A percentile compares a stretch with the other conserved stretches of the same genome.
Evolutionary conservation across 805 yeast genomes (phyloP).

Genomic region (Yamadazyma akitaensis): DNA sequence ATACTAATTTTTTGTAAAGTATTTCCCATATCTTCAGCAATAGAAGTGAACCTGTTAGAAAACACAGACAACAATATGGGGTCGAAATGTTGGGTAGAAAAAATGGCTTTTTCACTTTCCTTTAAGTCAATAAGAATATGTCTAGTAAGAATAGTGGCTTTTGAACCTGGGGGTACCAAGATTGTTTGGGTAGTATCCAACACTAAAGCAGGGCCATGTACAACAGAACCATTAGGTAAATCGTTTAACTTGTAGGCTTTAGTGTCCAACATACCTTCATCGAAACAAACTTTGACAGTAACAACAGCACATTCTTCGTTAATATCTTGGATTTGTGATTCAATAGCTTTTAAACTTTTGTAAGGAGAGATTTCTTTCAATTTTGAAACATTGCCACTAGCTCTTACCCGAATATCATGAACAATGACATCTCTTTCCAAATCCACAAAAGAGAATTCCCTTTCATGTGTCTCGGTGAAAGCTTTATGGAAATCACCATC

Average conservation of each 20-base stretch:
- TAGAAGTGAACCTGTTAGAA: conserved; percentile 83
- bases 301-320: neutral
- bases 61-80: conserved; percentile 75
- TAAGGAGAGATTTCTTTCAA: conserved; percentile 50
- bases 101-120: conserved; percentile 13
- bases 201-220: conserved; percentile 72
- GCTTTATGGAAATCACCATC: conserved; percentile 33
- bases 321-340: no score
- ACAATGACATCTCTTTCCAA: conserved; percentile 57
- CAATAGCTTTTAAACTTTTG: conserved; percentile 18
- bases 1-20: conserved; percentile 78
- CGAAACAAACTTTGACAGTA: conserved; percentile 44
- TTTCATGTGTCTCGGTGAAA: conserved; percentile 55
- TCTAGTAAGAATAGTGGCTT: conserved; percentile 54
- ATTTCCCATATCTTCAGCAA: conserved; percentile 87
- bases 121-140: conserved; percentile 53
- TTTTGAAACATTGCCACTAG: conserved; percentile 52
- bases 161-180: conserved; percentile 59
- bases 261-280: conserved; percentile 45
- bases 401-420: conserved; percentile 73
- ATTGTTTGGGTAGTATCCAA: conserved; percentile 82
- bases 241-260: conserved; percentile 50
- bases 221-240: conserved; percentile 47
- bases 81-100: conserved; percentile 37
- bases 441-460: conserved; percentile 68